Conservation (phyloP, 768 basidiomycete species). For the Mycena chlorophos region DNA sequence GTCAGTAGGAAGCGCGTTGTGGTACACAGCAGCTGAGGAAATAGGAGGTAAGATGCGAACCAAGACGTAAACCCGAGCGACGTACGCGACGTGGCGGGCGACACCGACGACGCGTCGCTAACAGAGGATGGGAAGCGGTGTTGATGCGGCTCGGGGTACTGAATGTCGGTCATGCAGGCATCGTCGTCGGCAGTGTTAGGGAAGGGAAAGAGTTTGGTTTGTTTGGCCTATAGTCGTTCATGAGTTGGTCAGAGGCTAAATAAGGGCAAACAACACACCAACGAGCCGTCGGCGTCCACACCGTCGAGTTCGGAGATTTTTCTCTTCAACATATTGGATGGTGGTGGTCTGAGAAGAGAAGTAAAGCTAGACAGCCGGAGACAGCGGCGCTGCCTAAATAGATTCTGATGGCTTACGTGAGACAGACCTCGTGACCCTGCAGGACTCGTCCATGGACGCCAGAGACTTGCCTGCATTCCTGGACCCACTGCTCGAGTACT, state of each 20-base stretch:
- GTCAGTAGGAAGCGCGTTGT: conserved; percentile 57
- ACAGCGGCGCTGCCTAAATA: neutral
- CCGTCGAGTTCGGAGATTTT: conserved; percentile 67
- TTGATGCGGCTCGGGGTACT: conserved; percentile 57
- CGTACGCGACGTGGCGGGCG: conserved; percentile 51
- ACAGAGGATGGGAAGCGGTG: conserved; percentile 64
- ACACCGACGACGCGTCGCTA: conserved; percentile 57
- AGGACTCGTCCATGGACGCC: conserved; percentile 25
- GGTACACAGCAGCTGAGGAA: conserved; percentile 48
- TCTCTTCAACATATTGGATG: conserved; percentile 67
- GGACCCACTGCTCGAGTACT: conserved; percentile 53
- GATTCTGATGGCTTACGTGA: neutral
- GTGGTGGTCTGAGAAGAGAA: conserved; percentile 11
- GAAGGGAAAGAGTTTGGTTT: conserved; percentile 74
- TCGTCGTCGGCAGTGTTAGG: conserved; percentile 68
- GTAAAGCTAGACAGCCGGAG: conserved; percentile 8
- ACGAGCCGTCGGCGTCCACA: conserved; percentile 36
- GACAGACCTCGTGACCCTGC: neutral
- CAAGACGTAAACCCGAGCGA: neutral
- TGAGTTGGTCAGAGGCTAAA: conserved; percentile 12
- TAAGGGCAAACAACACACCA: conserved; percentile 43
- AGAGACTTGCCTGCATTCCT: conserved; percentile 49
- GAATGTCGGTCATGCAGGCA: conserved; percentile 70
- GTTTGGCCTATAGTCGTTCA: conserved; percentile 55
- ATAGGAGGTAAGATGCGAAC: conserved; percentile 46